Evolutionary conservation across 2,329 filamentous ascomycete genomes (phyloP).

Genomic region (Ceratocystis smalleyi): DNA sequence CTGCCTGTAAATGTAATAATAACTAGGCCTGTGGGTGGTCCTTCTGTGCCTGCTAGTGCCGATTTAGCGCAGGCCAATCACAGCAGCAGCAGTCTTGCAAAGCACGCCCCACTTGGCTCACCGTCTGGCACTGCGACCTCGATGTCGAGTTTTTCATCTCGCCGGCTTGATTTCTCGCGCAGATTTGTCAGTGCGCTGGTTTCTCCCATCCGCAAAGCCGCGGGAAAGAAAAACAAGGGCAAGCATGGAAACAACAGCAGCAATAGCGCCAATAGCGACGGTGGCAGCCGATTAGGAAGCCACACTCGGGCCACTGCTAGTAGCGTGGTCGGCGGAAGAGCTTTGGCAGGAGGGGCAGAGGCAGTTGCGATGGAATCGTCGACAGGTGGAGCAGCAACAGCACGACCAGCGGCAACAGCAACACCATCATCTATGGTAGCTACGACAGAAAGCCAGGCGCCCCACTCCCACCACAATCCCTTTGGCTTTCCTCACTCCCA

Average conservation of each 20-base stretch:
- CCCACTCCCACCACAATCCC: not conserved
- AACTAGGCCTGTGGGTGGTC: not conserved
- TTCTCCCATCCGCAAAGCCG: conserved; percentile 2
- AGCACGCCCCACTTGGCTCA: not conserved
- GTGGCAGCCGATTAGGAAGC: not conserved
- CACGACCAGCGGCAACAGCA: not conserved
- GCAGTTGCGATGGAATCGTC: not conserved
- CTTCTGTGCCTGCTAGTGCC: not conserved
- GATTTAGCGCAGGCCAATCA: too few relatives aligned
- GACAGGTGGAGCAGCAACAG: not conserved
- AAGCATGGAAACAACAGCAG: not conserved
- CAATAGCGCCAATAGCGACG: not conserved
- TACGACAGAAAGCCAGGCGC: not conserved
- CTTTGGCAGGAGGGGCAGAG: not conserved
- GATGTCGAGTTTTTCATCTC: not conserved
- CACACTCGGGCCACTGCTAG: not conserved
- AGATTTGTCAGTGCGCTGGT: conserved; percentile 10
- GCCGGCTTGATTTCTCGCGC: conserved; percentile 6
- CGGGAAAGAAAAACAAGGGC: not conserved
- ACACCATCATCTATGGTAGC: too few relatives aligned
- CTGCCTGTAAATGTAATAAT: not conserved
- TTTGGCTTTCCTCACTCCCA: not conserved
- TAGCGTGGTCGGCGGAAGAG: not conserved
- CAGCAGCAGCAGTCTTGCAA: too few relatives aligned
- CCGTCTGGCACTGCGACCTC: not conserved